Evolutionary conservation across 768 basidiomycete species (phyloP).

Genomic region (Pleurotus djamor): DNA sequence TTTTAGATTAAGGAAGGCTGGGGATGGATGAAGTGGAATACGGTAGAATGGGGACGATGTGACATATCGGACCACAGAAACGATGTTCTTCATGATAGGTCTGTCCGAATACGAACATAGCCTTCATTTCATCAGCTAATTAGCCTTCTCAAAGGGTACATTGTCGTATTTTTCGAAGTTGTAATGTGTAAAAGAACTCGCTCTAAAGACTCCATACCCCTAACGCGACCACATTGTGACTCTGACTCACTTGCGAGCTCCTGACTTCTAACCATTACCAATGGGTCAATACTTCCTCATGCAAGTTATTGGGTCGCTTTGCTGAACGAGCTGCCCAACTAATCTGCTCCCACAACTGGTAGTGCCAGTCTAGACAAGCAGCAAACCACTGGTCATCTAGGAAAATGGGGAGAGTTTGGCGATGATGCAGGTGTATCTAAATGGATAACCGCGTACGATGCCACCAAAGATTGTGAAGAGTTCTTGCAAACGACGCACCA

Average conservation of each 20-base stretch:
- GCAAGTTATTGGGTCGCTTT: background rate
- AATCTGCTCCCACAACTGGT: background rate
- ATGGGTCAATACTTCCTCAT: background rate
- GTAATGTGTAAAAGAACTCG: conserved; percentile 29
- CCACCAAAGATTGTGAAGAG: background rate
- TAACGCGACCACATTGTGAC: too few relatives aligned
- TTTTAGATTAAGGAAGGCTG: conserved; percentile 61
- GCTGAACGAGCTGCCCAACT: background rate
- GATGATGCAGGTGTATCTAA: background rate
- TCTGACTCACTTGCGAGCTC: too few relatives aligned
- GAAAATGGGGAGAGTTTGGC: background rate
- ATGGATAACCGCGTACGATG: background rate
- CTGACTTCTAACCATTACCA: background rate
- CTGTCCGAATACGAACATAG: conserved; percentile 5
- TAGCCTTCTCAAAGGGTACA: conserved; percentile 34
- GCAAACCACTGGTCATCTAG: background rate
- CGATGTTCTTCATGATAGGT: conserved; percentile 51
- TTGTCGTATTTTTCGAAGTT: conserved; percentile 49
- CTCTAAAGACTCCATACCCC: too few relatives aligned
- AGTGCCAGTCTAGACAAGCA: background rate
- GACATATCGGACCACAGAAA: conserved; percentile 36
- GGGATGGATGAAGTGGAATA: conserved; percentile 67
- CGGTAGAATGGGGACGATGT: conserved; percentile 41
- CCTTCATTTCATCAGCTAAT: background rate
- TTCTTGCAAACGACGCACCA: background rate